These are phyloP conservation scores for Neoascochyta sp. DNA, from an alignment of 2,329 filamentous ascomycete species.

Conservation along the genomic window DNA sequence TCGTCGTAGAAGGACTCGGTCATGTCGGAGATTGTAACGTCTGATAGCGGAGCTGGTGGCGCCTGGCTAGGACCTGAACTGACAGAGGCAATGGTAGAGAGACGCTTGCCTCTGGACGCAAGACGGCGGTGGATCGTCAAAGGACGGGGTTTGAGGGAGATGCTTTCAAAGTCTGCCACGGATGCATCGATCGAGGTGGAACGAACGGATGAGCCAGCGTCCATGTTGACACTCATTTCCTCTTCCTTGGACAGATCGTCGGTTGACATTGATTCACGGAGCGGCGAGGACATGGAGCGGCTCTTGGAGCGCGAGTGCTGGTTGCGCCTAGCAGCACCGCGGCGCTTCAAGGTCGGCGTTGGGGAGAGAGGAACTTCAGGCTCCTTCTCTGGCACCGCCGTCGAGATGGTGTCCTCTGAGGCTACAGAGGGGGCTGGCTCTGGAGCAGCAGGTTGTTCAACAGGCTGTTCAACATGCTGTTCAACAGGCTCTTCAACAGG, in stretches of 20 bases:
- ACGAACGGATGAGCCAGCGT: constrained; percentile 25
- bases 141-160: constrained; percentile 30
- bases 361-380: constrained; percentile 23
- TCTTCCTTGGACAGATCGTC: constrained; percentile 14
- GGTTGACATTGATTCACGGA: constrained; percentile 22
- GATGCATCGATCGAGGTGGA: constrained; percentile 38
- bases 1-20: constrained; percentile 17
- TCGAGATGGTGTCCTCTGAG: constrained; percentile 18
- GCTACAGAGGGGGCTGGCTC: constrained; percentile 13
- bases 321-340: constrained; percentile 35
- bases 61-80: constrained; percentile 48
- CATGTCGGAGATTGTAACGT: constrained; percentile 24
- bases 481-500: no score
- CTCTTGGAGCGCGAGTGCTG: constrained; percentile 43
- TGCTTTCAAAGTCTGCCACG: constrained; percentile 29
- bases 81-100: constrained; percentile 58
- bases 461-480: no score
- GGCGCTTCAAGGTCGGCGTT: constrained; percentile 37
- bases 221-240: constrained; percentile 22
- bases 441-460: no score
- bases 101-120: constrained; percentile 52
- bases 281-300: constrained; percentile 29
- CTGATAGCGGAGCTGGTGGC: constrained; percentile 27
- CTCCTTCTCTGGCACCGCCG: constrained; percentile 11
- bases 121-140: constrained; percentile 45